Conservation (phyloP, 192 early-diverging fungal species). For the Rhizoclosmatium globosum region DNA sequence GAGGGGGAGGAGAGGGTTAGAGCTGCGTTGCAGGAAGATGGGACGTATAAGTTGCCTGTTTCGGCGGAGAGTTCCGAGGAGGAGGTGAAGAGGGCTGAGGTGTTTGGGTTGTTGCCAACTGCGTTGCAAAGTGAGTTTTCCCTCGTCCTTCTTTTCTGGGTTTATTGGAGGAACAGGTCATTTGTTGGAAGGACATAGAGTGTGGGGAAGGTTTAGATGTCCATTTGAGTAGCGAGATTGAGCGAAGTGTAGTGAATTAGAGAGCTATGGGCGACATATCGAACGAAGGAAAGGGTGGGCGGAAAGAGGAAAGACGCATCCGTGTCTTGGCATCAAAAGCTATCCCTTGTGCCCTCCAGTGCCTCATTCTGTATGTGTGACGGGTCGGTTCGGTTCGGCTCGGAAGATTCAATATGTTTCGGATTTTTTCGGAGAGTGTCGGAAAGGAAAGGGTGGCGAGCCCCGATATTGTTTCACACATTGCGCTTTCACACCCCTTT, state of each 20-base stretch:
- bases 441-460: not conserved
- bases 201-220: too few relatives aligned
- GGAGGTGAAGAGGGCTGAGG: constrained; percentile 65
- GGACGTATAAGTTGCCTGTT: constrained; percentile 74
- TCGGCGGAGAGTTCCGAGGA: constrained; percentile 66
- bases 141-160: not conserved
- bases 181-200: too few relatives aligned
- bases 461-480: constrained; percentile 4
- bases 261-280: not conserved
- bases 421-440: not conserved
- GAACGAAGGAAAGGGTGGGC: not conserved
- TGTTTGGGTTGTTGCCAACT: constrained; percentile 74
- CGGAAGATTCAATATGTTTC: constrained; percentile 8
- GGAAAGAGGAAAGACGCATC: too few relatives aligned
- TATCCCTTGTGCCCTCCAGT: too few relatives aligned
- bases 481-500: not conserved
- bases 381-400: too few relatives aligned
- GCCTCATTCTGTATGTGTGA: too few relatives aligned
- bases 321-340: too few relatives aligned
- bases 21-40: constrained; percentile 80
- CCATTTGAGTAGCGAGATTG: too few relatives aligned
- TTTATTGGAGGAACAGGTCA: too few relatives aligned
- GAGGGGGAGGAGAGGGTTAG: constrained; percentile 63
- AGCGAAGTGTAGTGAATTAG: too few relatives aligned
- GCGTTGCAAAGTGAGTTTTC: constrained; percentile 65